Conservation (phyloP, 2,329 filamentous ascomycete genomes). For the Beauveria bassiana region DNA sequence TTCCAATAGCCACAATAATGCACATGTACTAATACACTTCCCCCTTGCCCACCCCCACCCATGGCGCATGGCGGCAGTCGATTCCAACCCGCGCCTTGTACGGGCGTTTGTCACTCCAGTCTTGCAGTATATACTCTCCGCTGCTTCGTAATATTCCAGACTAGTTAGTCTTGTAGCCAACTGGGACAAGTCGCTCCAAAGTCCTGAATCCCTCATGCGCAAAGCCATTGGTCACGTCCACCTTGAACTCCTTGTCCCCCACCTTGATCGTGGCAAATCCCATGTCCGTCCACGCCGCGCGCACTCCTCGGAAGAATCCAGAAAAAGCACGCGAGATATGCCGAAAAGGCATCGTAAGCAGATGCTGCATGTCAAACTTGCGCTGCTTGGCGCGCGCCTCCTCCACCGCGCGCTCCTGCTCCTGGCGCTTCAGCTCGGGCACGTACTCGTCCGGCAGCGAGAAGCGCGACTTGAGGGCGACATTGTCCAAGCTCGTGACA, state of each 20-base stretch:
- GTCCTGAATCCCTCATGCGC: conserved; percentile 51
- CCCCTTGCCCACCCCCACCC: too few species aligned
- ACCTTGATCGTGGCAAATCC: conserved; percentile 47
- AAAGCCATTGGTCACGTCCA: conserved; percentile 51
- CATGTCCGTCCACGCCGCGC: conserved; percentile 46
- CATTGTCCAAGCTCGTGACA: conserved; percentile 26
- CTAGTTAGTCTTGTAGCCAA: conserved; percentile 16
- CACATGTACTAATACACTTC: neutral
- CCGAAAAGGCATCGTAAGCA: conserved; percentile 51
- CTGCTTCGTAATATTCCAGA: neutral
- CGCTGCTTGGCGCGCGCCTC: conserved; percentile 29
- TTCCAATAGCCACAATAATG: neutral
- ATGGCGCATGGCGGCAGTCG: neutral
- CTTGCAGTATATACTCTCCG: neutral
- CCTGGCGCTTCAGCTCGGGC: conserved; percentile 25
- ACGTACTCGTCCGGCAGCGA: conserved; percentile 31
- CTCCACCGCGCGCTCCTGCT: conserved; percentile 29
- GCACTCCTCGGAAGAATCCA: conserved; percentile 36
- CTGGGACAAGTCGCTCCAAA: conserved; percentile 45
- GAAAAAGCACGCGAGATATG: conserved; percentile 35
- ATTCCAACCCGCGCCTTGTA: neutral
- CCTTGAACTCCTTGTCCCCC: conserved; percentile 42
- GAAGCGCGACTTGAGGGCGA: conserved; percentile 30
- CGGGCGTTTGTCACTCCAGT: neutral
- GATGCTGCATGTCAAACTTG: conserved; percentile 46